Conservation (phyloP, 2,329 filamentous ascomycete species). For the Beauveria sp. region DNA sequence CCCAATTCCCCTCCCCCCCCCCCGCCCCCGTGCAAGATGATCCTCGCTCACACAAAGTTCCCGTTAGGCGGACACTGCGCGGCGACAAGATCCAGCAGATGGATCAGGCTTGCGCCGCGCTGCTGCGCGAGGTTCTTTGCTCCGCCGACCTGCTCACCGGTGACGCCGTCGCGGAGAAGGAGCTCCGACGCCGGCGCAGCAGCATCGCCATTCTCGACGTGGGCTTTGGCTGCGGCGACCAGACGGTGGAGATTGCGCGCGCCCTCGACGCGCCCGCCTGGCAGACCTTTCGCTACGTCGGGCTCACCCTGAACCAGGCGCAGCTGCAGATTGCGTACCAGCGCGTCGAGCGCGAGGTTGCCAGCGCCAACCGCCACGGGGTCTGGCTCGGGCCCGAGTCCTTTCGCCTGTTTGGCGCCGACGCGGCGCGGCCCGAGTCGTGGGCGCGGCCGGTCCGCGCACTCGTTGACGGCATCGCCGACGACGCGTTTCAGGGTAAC, state of each 20-base stretch:
- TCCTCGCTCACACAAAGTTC: background rate
- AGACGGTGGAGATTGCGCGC: constrained; percentile 38
- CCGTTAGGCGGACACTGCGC: constrained; percentile 22
- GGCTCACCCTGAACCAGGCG: constrained; percentile 40
- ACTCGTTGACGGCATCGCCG: constrained; percentile 21
- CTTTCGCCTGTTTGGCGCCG: constrained; percentile 37
- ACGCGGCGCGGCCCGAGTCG: constrained; percentile 38
- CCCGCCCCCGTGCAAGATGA: too few species aligned
- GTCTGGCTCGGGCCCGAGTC: constrained; percentile 13
- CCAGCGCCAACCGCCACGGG: background rate
- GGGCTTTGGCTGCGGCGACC: constrained; percentile 53
- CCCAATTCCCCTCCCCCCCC: too few species aligned
- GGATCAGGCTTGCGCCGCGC: constrained; percentile 39
- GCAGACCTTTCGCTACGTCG: constrained; percentile 37
- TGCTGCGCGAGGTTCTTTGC: constrained; percentile 40
- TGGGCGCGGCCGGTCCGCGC: constrained; percentile 28
- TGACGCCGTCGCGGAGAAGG: background rate
- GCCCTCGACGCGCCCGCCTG: constrained; percentile 18
- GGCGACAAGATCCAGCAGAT: constrained; percentile 28
- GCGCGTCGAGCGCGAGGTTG: constrained; percentile 19
- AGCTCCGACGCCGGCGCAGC: constrained; percentile 6
- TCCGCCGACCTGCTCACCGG: constrained; percentile 31
- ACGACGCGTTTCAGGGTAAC: constrained; percentile 20
- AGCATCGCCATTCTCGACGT: constrained; percentile 40
- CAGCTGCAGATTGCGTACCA: constrained; percentile 35